Percentiles rank a stretch among this genome's conserved stretches.
Evolutionary conservation across 768 basidiomycete species (phyloP).

Genomic region (Symmetrospora coprosmae): DNA sequence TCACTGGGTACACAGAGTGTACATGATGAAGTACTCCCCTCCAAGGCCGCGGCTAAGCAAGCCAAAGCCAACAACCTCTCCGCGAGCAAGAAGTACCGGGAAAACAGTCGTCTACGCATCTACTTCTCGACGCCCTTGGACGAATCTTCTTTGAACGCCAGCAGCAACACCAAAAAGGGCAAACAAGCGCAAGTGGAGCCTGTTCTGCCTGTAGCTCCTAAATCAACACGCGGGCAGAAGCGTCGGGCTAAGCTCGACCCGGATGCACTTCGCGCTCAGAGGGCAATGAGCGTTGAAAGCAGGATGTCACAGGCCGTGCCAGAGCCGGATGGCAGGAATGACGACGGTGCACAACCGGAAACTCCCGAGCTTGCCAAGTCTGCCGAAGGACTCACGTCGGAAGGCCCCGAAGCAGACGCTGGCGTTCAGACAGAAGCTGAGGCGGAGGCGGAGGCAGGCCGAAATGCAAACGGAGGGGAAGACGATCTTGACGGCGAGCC

Average conservation of each 20-base stretch:
- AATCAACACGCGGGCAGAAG: too few relatives aligned
- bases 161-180: background rate
- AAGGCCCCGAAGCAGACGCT: background rate
- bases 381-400: too few relatives aligned
- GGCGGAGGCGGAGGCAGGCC: slow-evolving; percentile 17
- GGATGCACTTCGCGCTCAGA: too few relatives aligned
- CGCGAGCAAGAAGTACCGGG: background rate
- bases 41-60: background rate
- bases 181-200: slow-evolving; percentile 4
- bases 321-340: background rate
- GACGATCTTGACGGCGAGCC: slow-evolving; percentile 8
- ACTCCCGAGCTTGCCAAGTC: too few relatives aligned
- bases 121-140: slow-evolving; percentile 40
- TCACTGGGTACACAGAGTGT: too few relatives aligned
- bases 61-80: too few relatives aligned
- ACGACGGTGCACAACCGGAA: too few relatives aligned
- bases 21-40: background rate
- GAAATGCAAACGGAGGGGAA: background rate
- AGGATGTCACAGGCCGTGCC: slow-evolving; percentile 24
- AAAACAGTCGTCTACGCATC: slow-evolving; percentile 39
- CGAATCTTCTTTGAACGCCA: background rate
- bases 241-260: too few relatives aligned
- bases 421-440: slow-evolving; percentile 19
- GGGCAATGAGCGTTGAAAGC: too few relatives aligned
- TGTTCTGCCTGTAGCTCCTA: background rate